Conservation (phyloP, 1,284 basidiomycete genomes). For the Boletus nobilissimus region DNA sequence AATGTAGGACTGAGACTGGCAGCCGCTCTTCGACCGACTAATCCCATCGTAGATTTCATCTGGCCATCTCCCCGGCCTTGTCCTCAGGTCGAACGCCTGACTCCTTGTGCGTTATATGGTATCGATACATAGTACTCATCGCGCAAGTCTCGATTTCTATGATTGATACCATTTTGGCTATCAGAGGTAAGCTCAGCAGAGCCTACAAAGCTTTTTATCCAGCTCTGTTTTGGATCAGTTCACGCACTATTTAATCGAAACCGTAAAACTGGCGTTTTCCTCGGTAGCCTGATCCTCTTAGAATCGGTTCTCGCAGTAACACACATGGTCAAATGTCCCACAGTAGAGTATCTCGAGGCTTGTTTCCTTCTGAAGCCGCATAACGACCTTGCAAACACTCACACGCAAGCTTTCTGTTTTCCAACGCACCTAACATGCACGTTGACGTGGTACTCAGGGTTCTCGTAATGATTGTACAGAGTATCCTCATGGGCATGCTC, state of each 20-base stretch:
- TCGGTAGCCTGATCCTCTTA: slow-evolving; percentile 27
- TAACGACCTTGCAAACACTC: neutral
- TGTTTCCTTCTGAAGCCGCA: slow-evolving; percentile 26
- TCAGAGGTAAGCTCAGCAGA: slow-evolving; percentile 34
- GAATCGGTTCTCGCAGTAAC: slow-evolving; percentile 3
- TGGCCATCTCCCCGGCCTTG: slow-evolving; percentile 22
- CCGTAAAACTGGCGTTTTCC: slow-evolving; percentile 21
- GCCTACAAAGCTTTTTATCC: neutral
- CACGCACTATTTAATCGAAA: slow-evolving; percentile 41
- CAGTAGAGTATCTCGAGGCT: slow-evolving; percentile 17
- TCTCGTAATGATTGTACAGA: slow-evolving; percentile 16
- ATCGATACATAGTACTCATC: slow-evolving; percentile 19
- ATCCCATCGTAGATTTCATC: slow-evolving; percentile 25
- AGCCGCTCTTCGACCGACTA: neutral
- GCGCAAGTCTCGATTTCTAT: slow-evolving; percentile 17
- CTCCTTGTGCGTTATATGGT: slow-evolving; percentile 31
- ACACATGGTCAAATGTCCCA: neutral
- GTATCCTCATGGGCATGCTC: slow-evolving; percentile 23
- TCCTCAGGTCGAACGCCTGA: slow-evolving; percentile 26
- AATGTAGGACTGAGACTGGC: slow-evolving; percentile 29
- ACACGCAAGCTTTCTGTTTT: slow-evolving; percentile 3
- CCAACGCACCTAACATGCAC: neutral
- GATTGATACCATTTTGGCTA: slow-evolving; percentile 29
- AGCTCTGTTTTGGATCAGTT: slow-evolving; percentile 24
- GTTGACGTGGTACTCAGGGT: slow-evolving; percentile 19